A percentile compares a stretch with the other conserved stretches of the same genome.
These are phyloP conservation scores for Hygrocybe coccinea DNA, from an alignment of 768 basidiomycete species.

Conservation along the genomic window DNA sequence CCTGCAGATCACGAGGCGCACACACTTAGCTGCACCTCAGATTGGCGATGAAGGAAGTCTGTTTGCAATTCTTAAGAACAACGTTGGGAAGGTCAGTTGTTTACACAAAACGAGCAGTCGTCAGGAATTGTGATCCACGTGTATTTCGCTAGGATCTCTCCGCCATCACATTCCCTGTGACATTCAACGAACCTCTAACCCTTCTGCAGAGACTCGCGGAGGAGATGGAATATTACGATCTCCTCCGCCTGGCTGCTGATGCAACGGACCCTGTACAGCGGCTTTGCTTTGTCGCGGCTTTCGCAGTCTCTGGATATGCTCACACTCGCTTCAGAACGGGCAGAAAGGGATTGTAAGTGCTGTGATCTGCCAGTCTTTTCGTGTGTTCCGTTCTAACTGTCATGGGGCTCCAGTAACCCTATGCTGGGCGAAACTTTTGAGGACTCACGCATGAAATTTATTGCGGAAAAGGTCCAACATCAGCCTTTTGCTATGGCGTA, in stretches of 20 bases:
- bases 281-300: constrained; percentile 74
- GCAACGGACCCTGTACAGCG: constrained; percentile 57
- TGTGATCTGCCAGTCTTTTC: neutral
- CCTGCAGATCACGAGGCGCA: constrained; percentile 44
- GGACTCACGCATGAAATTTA: constrained; percentile 71
- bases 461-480: constrained; percentile 85
- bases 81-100: constrained; percentile 69
- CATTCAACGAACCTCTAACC: constrained; percentile 85
- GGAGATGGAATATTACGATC: constrained; percentile 71
- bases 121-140: neutral
- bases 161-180: constrained; percentile 78
- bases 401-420: constrained; percentile 57
- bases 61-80: constrained; percentile 80
- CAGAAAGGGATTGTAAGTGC: constrained; percentile 79
- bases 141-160: constrained; percentile 59
- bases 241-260: constrained; percentile 62
- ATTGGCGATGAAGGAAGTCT: constrained; percentile 76
- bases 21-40: constrained; percentile 53
- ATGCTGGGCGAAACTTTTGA: constrained; percentile 89
- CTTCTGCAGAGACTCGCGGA: constrained; percentile 79
- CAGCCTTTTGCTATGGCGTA: constrained; percentile 81
- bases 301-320: constrained; percentile 80
- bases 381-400: neutral
- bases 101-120: constrained; percentile 3
- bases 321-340: constrained; percentile 76